Evolutionary conservation across 192 early-diverging fungal genomes (phyloP).

Genomic region (Coemansia sp.): DNA sequence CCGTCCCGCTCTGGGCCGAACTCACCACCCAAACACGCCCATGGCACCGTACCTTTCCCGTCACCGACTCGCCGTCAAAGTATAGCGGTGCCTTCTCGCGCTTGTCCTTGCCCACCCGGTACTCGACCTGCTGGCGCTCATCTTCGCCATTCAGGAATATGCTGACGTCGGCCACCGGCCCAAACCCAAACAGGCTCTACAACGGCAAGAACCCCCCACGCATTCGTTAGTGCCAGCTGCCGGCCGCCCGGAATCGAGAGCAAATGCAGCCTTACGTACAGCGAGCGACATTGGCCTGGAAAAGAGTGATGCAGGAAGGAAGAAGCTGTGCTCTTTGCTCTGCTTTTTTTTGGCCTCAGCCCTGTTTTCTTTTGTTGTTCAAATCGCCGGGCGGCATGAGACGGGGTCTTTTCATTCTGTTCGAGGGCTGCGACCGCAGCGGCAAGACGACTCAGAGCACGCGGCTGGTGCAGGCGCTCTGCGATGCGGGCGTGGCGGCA

Average conservation of each 20-base stretch:
- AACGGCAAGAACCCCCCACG: neutral
- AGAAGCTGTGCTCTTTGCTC: neutral
- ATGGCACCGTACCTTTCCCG: constrained; percentile 79
- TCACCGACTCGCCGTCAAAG: constrained; percentile 91
- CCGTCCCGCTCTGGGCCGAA: too few species aligned
- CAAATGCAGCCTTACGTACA: constrained; percentile 16
- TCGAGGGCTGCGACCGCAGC: constrained; percentile 91
- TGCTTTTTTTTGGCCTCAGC: neutral
- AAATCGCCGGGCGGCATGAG: constrained; percentile 2
- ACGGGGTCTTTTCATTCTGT: constrained; percentile 80
- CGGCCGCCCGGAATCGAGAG: neutral
- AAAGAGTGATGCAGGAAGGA: neutral
- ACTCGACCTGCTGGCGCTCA: constrained; percentile 86
- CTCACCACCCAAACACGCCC: too few species aligned
- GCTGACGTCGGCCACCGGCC: constrained; percentile 81
- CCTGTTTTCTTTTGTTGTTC: neutral
- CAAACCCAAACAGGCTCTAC: constrained; percentile 70
- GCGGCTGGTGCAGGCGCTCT: constrained; percentile 57
- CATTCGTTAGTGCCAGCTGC: neutral
- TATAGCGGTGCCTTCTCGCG: constrained; percentile 91
- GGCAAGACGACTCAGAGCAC: constrained; percentile 89
- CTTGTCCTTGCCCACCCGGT: constrained; percentile 87
- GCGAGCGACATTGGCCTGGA: constrained; percentile 29
- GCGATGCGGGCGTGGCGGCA: constrained; percentile 35
- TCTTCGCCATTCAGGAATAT: constrained; percentile 80